These are phyloP conservation scores for Vitis rupestris DNA, from an alignment of 164 flowering plant species.

Conservation along the genomic window DNA sequence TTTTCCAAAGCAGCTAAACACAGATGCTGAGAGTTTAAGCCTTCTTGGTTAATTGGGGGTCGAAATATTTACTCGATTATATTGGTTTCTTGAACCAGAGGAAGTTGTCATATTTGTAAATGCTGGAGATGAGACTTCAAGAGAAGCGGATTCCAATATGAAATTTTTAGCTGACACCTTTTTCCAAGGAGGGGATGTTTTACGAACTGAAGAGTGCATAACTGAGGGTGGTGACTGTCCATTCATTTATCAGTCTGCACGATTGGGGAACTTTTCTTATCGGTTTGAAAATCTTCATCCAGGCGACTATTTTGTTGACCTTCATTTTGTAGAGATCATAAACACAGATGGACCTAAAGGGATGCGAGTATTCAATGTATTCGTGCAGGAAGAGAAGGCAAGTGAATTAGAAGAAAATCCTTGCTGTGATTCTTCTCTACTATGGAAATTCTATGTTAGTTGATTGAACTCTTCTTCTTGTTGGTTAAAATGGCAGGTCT, in stretches of 20 bases:
- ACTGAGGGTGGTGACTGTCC: constrained; percentile 58
- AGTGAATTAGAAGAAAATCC: constrained; percentile 8
- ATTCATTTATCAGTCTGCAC: constrained; percentile 61
- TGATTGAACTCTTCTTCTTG: background rate
- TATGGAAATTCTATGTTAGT: background rate
- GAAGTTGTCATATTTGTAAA: constrained; percentile 68
- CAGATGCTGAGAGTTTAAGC: background rate
- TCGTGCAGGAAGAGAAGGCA: constrained; percentile 83
- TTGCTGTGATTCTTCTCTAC: background rate
- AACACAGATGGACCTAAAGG: constrained; percentile 78
- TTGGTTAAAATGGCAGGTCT: constrained; percentile 41
- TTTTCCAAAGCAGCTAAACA: background rate
- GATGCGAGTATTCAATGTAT: constrained; percentile 81
- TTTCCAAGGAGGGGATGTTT: constrained; percentile 64
- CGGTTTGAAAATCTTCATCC: constrained; percentile 46
- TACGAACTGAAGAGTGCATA: constrained; percentile 60
- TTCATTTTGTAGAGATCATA: constrained; percentile 81
- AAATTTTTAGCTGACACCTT: constrained; percentile 42
- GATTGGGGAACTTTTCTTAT: constrained; percentile 70
- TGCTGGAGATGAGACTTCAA: constrained; percentile 54
- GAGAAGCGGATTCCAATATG: constrained; percentile 28
- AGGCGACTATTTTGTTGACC: constrained; percentile 76
- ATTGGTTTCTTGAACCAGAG: constrained; percentile 31
- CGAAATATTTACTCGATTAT: background rate
- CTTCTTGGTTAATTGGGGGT: background rate